A percentile compares a stretch with the other conserved stretches of the same genome.
These are phyloP conservation scores for Piper longum DNA, from an alignment of 164 flowering plant species.

Conservation along the genomic window DNA sequence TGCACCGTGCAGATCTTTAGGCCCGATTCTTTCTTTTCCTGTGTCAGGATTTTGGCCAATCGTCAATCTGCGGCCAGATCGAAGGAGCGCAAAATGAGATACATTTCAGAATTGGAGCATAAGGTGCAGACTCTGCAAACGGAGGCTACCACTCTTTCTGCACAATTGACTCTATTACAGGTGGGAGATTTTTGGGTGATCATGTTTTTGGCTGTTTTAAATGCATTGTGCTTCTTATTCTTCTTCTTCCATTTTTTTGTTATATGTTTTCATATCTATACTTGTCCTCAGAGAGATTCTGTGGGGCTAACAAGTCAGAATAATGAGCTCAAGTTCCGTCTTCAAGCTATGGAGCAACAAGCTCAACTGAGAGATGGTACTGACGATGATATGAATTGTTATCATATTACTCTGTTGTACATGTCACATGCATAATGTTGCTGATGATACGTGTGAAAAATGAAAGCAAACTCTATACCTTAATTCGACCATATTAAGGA, in stretches of 20 bases:
- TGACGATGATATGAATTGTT: not conserved
- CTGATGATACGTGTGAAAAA: too few species aligned
- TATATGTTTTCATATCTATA: not conserved
- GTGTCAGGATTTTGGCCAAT: constrained; percentile 83
- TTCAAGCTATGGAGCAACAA: constrained; percentile 59
- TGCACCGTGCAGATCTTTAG: not conserved
- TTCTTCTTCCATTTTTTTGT: not conserved
- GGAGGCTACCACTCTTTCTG: constrained; percentile 95
- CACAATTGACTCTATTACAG: constrained; percentile 84
- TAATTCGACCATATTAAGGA: too few species aligned
- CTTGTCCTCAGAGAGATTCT: constrained; percentile 34
- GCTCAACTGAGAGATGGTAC: constrained; percentile 52
- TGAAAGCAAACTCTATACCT: too few species aligned
- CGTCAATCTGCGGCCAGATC: constrained; percentile 99
- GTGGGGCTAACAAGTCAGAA: constrained; percentile 39
- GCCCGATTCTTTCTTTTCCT: not conserved
- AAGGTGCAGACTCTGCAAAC: constrained; percentile 94
- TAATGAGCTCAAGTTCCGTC: constrained; percentile 48
- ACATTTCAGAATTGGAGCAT: constrained; percentile 89
- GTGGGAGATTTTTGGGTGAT: constrained; percentile 19
- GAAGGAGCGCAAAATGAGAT: constrained; percentile 90
- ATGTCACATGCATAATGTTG: too few species aligned
- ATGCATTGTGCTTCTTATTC: not conserved
- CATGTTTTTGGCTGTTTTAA: not conserved
- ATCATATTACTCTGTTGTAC: too few species aligned